Base-by-base conservation (phyloP, 2,329 filamentous ascomycete species). In the Zymoseptoria tritici region DNA sequence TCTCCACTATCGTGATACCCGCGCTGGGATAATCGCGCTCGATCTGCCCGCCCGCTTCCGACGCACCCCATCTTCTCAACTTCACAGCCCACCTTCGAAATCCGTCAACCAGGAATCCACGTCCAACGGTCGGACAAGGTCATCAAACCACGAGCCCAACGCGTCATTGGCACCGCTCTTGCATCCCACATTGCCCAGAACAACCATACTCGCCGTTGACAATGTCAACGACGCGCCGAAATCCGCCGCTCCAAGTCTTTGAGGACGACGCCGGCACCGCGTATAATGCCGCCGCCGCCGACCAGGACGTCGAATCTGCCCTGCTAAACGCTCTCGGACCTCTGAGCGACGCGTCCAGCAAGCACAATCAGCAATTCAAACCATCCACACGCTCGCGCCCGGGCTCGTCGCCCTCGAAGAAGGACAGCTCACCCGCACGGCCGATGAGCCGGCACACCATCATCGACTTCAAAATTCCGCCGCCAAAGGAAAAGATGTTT, bases 381-480 rank as follows among this genome's bases (percentile, higher is more conserved):
- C 87, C 88, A 21, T 74, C 78, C 57, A 69, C 73, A 61, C 73
- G 78, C 67, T 76, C 81, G 69, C 80, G 78, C 68, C 80, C 80
- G 61, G 81, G 79, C 70, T 81, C 81, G 60, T 95, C 90, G 57
- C 90, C 89, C 9, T 83, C 82, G 69, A 95, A 94, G 76, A 75
- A 81, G 36, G 79, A 66, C 59, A 82, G 83, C 62, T 85, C 86
- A 53, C 86, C 81, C 49, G 80, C 80, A 63, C 82, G 81, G 67
- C 83, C 82, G 64, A 81, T 86, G 66, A 81, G 79, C 68, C 80
- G 80, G 73, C 85, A 80, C 70, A 84, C 83, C 69, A 78, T 94
- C 64, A 86, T 88, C 71, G 81, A 85, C 67, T 79, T 89, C 61
- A 78, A 82, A 50, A 86, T 91, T 77, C 83, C 85, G 54, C 87